Evolutionary conservation across 495 filamentous ascomycete species (phyloP).

Genomic region (Daldinia childiae): DNA sequence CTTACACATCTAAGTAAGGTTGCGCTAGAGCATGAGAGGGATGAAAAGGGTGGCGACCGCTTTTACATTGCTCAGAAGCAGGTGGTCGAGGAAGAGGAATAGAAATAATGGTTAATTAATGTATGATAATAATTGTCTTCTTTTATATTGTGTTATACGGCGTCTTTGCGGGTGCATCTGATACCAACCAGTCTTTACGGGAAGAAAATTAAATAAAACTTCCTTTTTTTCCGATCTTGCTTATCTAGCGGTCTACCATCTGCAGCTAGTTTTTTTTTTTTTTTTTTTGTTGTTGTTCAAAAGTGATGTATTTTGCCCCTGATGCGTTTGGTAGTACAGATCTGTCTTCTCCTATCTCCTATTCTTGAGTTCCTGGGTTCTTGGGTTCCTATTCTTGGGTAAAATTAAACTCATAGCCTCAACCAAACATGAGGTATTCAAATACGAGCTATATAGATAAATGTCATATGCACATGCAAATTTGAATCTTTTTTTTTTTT

Average conservation of each 20-base stretch:
- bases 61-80: constrained; percentile 70
- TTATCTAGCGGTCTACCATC: background rate
- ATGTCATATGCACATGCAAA: background rate
- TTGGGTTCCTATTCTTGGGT: too few relatives aligned
- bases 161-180: constrained; percentile 19
- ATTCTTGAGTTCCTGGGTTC: too few relatives aligned
- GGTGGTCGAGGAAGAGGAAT: constrained; percentile 73
- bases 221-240: constrained; percentile 28
- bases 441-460: background rate
- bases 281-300: too few relatives aligned
- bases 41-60: constrained; percentile 62
- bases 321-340: background rate
- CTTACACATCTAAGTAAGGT: constrained; percentile 78
- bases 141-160: constrained; percentile 12
- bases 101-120: constrained; percentile 1
- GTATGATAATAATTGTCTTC: constrained; percentile 14
- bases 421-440: background rate
- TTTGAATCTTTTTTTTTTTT: background rate
- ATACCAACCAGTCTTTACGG: constrained; percentile 39
- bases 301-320: background rate
- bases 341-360: background rate
- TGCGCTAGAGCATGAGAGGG: constrained; percentile 73
- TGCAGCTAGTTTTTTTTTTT: background rate
- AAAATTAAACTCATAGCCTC: constrained; percentile 2
- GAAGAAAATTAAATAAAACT: constrained; percentile 27